phyloP scores from a whole-genome alignment of 257 asterid species.

The Solanum chaucha region DNA sequence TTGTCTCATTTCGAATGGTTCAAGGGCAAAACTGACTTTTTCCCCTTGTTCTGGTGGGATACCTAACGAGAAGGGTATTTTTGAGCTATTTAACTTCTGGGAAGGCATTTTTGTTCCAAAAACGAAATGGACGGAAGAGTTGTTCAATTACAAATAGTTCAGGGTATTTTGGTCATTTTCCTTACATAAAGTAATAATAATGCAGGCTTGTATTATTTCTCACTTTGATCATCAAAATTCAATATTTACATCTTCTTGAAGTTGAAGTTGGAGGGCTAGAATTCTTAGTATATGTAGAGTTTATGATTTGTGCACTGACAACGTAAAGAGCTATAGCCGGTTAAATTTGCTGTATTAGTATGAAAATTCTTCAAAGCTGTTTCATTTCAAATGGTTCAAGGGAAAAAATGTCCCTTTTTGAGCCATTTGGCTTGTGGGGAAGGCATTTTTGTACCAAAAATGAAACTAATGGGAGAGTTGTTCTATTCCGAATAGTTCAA shows the following conservation, averaged over 20 bases:
- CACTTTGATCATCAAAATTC: not conserved
- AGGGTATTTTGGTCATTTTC: not conserved
- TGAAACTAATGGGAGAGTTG: not conserved
- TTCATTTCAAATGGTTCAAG: not conserved
- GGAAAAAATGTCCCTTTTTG: not conserved
- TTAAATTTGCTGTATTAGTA: not conserved
- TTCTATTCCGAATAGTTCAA: not conserved
- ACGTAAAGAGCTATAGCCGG: not conserved
- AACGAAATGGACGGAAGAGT: not conserved
- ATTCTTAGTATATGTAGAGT: not conserved
- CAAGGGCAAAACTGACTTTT: not conserved
- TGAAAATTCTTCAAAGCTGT: not conserved
- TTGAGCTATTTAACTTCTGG: not conserved
- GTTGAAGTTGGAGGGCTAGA: not conserved
- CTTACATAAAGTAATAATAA: not conserved
- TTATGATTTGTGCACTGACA: not conserved
- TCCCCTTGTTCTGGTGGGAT: not conserved
- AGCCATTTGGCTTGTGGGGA: not conserved
- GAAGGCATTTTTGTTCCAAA: not conserved
- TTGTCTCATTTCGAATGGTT: not conserved
- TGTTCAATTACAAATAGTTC: not conserved
- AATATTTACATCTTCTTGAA: not conserved
- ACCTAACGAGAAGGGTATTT: not conserved
- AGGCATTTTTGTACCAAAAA: not conserved
- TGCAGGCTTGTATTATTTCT: not conserved